phyloP scores from a whole-genome alignment of 83 land plant genomes.

The Thuja plicata region DNA sequence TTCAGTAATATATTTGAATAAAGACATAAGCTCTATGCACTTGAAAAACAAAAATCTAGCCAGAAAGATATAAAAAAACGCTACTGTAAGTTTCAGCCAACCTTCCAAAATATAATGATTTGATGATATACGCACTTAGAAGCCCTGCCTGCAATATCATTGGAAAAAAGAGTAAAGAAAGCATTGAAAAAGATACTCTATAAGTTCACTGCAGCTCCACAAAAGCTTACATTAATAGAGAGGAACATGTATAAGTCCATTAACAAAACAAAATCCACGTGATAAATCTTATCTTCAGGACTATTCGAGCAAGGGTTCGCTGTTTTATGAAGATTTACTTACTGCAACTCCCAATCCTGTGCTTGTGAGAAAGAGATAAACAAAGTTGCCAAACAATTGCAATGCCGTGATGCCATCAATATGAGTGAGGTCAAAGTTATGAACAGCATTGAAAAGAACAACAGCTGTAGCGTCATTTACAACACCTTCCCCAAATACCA shows the following conservation, averaged over 20 bases:
- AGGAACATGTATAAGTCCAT: not conserved
- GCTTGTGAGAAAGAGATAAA: slow-evolving; percentile 52
- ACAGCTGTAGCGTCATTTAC: slow-evolving; percentile 80
- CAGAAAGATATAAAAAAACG: not conserved
- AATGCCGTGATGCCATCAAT: slow-evolving; percentile 25
- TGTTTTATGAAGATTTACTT: slow-evolving; percentile 23
- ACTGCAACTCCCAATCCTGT: slow-evolving; percentile 64
- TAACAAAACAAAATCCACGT: not conserved
- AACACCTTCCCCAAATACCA: slow-evolving; percentile 81
- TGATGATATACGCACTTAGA: slow-evolving; percentile 81
- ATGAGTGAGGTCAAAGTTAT: slow-evolving; percentile 50
- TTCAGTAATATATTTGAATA: not conserved
- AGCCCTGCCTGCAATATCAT: slow-evolving; percentile 63
- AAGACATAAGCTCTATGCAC: not conserved
- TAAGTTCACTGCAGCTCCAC: not conserved
- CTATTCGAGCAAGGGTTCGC: not conserved
- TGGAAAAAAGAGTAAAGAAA: not conserved
- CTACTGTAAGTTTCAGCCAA: slow-evolving; percentile 15
- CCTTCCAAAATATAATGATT: slow-evolving; percentile 75
- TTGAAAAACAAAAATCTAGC: not conserved
- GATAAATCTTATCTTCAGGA: not conserved
- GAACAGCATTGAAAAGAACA: slow-evolving; percentile 70
- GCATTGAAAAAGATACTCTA: not conserved
- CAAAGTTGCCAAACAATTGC: slow-evolving; percentile 48
- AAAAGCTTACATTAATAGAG: not conserved